phyloP scores from a whole-genome alignment of 768 basidiomycete genomes.

The Boletellus sp. region DNA sequence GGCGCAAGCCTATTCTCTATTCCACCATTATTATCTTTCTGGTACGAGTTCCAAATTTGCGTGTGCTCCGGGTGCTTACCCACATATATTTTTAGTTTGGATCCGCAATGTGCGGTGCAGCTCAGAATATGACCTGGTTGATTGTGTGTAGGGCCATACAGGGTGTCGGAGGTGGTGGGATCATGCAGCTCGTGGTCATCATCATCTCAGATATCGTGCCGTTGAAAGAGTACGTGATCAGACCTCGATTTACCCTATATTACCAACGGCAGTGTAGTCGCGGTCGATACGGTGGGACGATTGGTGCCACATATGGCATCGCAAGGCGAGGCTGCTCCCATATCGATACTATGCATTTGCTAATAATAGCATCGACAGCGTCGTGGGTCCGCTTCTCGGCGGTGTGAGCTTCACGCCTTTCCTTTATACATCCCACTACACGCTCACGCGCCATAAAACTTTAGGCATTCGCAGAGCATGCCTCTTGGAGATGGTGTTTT shows the following conservation, averaged over 20 bases:
- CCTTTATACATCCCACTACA: not conserved
- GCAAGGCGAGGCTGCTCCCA: slow-evolving; percentile 35
- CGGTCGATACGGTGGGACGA: slow-evolving; percentile 69
- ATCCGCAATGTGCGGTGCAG: slow-evolving; percentile 76
- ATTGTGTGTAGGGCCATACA: slow-evolving; percentile 74
- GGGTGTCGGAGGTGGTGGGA: slow-evolving; percentile 78
- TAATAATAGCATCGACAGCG: slow-evolving; percentile 32
- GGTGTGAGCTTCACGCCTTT: slow-evolving; percentile 47
- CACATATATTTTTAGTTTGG: slow-evolving; percentile 51
- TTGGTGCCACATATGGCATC: slow-evolving; percentile 77
- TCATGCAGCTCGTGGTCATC: slow-evolving; percentile 72
- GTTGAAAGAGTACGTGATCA: slow-evolving; percentile 56
- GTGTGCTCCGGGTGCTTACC: not conserved
- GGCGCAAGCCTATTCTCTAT: slow-evolving; percentile 71
- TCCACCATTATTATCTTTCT: slow-evolving; percentile 64
- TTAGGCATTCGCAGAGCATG: slow-evolving; percentile 63
- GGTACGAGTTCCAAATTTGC: slow-evolving; percentile 34
- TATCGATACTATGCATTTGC: not conserved
- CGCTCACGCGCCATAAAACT: slow-evolving; percentile 1
- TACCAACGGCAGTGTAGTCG: slow-evolving; percentile 40
- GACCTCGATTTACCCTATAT: not conserved
- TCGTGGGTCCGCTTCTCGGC: slow-evolving; percentile 76
- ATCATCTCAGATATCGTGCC: slow-evolving; percentile 81
- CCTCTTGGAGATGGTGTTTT: slow-evolving; percentile 84
- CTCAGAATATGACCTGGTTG: slow-evolving; percentile 73